Base-by-base conservation (phyloP, 306 rosid species). In the Cucurbita argyrosperma region DNA sequence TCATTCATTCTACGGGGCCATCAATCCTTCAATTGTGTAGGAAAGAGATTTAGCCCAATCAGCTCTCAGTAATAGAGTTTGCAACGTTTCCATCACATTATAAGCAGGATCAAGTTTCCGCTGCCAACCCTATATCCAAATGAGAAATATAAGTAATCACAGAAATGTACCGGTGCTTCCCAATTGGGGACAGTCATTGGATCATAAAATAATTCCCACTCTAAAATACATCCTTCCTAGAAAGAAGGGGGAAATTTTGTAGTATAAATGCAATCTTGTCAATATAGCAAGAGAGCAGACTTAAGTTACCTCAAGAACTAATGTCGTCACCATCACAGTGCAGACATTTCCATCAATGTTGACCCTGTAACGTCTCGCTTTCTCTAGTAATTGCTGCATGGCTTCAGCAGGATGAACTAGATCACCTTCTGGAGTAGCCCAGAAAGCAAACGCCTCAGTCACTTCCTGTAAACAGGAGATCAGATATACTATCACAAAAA, bases 361-460 rank as follows among this genome's bases (percentile, higher is more conserved):
- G 82, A 94, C 99, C 77, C 92, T 89, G 54, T 91, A 89, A 46
- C 89, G 97, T 87, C 98, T 84, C 64, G 86, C 98, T 89, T 94
- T 94, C 91, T 94, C 98, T 46, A 94, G 97, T 84, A 94, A 79
- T 83, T 94, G 95, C 88, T 94, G 91, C 92, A 94, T 91, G 81
- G 97, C 92, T 76, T 94, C 99, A 6, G 97, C 97, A 43, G 99
- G 99, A 82, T 94, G 97, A 71, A 94, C 90, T 53, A 91, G 51
- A 72, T 94, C 99, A 79, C 96, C 99, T 82, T 91, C 99, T 8
- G 97, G 85, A 64, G 99, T 94, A 53, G 96, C 97, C 99, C 99
- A 94, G 82, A 94, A 94, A 35, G 83, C 52, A 52, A 94, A 94
- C 3, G 96, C 63, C 63, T 79, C 83, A 19, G 88, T 92, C 81